Percentiles rank a stretch among this genome's conserved stretches.
Conservation (phyloP, 2,329 filamentous ascomycete genomes). For the Penicillium sp. region DNA sequence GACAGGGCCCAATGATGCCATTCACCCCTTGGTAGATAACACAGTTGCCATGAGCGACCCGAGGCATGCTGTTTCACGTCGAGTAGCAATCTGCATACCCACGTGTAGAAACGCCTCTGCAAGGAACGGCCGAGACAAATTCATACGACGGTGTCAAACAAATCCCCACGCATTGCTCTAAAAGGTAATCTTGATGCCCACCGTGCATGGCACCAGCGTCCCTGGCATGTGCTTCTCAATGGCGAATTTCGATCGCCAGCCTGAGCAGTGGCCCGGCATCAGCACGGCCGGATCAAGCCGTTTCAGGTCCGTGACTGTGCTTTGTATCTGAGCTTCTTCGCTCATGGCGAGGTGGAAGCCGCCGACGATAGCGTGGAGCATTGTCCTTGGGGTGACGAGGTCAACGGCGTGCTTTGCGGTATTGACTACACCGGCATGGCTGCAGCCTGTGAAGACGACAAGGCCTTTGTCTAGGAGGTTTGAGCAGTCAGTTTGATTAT, state of each 20-base stretch:
- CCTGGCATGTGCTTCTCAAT: conserved; percentile 51
- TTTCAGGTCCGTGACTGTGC: conserved; percentile 48
- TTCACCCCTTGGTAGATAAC: conserved; percentile 9
- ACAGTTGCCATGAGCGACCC: conserved; percentile 15
- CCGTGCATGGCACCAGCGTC: conserved; percentile 47
- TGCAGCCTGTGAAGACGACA: conserved; percentile 54
- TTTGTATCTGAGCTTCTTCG: conserved; percentile 41
- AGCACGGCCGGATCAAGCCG: conserved; percentile 46
- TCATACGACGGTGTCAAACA: neutral
- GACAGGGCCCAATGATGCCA: neutral
- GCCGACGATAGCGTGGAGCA: conserved; percentile 50
- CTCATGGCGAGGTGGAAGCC: conserved; percentile 52
- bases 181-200: conserved; percentile 43
- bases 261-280: conserved; percentile 53
- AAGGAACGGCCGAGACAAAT: conserved; percentile 10
- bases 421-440: conserved; percentile 54
- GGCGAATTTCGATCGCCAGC: conserved; percentile 52
- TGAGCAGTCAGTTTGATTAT: neutral
- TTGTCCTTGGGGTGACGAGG: conserved; percentile 33
- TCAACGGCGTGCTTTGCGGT: conserved; percentile 45
- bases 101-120: conserved; percentile 15
- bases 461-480: conserved; percentile 44
- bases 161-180: conserved; percentile 15
- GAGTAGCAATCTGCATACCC: conserved; percentile 8
- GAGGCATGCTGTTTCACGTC: conserved; percentile 9